Conservation (phyloP, 306 rosid species). For the Medicago arabica region DNA sequence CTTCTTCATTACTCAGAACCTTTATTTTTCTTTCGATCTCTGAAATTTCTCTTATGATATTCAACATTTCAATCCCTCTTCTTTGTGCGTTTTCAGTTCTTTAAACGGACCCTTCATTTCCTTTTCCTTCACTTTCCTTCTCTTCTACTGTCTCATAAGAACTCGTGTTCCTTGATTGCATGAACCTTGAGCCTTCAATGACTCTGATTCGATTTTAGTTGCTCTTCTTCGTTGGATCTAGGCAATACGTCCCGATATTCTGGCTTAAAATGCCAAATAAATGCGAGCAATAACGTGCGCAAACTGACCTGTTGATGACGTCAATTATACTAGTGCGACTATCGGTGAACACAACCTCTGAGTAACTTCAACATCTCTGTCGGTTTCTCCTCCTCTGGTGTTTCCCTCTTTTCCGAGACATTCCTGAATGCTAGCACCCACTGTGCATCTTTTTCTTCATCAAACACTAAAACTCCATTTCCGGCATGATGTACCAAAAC, state of each 20-base stretch:
- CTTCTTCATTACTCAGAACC: neutral
- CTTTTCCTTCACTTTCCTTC: constrained; percentile 9
- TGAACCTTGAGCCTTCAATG: neutral
- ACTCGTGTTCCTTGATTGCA: neutral
- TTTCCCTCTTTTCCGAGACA: neutral
- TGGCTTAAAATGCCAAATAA: constrained; percentile 6
- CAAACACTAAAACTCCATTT: neutral
- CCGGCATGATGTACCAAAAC: neutral
- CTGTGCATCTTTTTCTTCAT: neutral
- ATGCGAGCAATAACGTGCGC: neutral
- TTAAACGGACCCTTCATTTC: neutral
- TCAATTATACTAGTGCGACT: too few species aligned
- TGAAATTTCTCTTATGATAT: neutral
- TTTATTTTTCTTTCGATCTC: neutral
- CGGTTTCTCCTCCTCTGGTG: neutral
- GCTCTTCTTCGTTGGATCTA: neutral
- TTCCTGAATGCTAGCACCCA: neutral
- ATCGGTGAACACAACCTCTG: too few species aligned
- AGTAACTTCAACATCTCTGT: neutral
- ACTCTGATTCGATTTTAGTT: neutral
- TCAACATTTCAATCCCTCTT: too few species aligned
- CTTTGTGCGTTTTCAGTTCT: neutral
- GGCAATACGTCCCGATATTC: neutral
- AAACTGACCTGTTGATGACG: too few species aligned
- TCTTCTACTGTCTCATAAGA: neutral